Percentiles rank a stretch among this genome's conserved stretches.
Evolutionary conservation across 495 filamentous ascomycete genomes (phyloP).

Genomic region (Darksidea phi): DNA sequence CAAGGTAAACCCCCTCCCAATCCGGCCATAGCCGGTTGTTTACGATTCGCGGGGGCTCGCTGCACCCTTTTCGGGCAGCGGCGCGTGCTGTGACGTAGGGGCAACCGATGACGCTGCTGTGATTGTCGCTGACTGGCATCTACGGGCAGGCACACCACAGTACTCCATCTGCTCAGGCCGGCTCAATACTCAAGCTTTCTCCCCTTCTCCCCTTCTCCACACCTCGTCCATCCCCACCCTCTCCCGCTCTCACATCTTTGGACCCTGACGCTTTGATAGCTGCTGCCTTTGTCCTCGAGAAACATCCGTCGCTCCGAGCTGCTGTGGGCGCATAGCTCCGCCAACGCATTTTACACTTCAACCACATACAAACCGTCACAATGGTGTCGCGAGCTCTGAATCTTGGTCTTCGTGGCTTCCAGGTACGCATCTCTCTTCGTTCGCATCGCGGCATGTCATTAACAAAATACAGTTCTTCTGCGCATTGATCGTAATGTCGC

Average conservation of each 20-base stretch:
- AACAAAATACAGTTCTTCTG: conserved; percentile 55
- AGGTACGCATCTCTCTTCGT: conserved; percentile 16
- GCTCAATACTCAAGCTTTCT: not conserved
- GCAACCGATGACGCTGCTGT: not conserved
- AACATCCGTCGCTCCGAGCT: not conserved
- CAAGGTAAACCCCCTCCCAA: not conserved
- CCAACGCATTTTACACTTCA: conserved; percentile 3
- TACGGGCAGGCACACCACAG: not conserved
- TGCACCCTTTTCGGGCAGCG: not conserved
- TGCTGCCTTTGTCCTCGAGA: not conserved
- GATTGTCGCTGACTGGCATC: conserved; percentile 7
- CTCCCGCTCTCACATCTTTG: not conserved
- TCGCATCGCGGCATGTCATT: not conserved
- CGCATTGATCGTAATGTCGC: conserved; percentile 64
- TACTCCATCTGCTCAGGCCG: not conserved
- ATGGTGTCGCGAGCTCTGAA: conserved; percentile 34
- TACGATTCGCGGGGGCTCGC: not conserved
- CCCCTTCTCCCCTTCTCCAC: not conserved
- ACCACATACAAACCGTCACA: conserved; percentile 4
- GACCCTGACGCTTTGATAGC: conserved; percentile 15
- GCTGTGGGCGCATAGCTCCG: not conserved
- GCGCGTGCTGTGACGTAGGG: conserved; percentile 12
- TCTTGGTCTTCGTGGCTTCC: conserved; percentile 23
- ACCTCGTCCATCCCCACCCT: conserved; percentile 1
- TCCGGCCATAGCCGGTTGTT: not conserved